Base-by-base conservation (phyloP, 139 green algal genomes). In the Chlorella sp. region DNA sequence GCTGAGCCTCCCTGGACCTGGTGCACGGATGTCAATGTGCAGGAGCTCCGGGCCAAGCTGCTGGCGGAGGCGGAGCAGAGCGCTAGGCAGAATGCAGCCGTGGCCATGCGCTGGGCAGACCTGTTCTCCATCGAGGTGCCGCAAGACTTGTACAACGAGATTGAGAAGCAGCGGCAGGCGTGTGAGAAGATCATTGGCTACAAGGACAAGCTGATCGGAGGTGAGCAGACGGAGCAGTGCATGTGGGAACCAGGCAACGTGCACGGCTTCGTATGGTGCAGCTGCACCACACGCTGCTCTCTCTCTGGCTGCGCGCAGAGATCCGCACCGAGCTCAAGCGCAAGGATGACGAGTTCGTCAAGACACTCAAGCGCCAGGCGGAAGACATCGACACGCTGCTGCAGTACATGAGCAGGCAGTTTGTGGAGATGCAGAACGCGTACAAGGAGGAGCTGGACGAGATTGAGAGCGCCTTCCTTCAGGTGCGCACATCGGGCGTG, bases 341-440 rank as follows among this genome's bases (percentile, higher is more conserved):
- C 31, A 93, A 92, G 82, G 88, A 94, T 70, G 88, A 94, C 62
- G 89, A 93, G 62, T 94, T 91, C 74, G 80, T 89, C 0, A 86
- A 85, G 78, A 82, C 88, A 29, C 83, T 94, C 3, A 90, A 90
- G 73, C 50, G 72, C 5, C 84, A 83, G 63, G 85, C 86, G 6
- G 82, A 86, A 75, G 84, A 93, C 42, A 78, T 91, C 1, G 86
- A 91, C 76, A 73, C 74, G 24, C 69, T 93, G 74, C 69, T 92
- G 35, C 68, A 82, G 68, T 81, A 78, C 61, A 86, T 88, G 80
- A 81, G 64, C 27, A 67, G 64, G 23, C 85, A 92, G 80, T 85
- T 88, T 65, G 69, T 76, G 35, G 87, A 88, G 73, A 75, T 93
- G 81, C 73, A 83, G 62, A 73, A 74, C 35, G 71, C 77, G 27